These are phyloP conservation scores for Geum urbanum DNA, from an alignment of 306 rosid genomes.

Conservation along the genomic window DNA sequence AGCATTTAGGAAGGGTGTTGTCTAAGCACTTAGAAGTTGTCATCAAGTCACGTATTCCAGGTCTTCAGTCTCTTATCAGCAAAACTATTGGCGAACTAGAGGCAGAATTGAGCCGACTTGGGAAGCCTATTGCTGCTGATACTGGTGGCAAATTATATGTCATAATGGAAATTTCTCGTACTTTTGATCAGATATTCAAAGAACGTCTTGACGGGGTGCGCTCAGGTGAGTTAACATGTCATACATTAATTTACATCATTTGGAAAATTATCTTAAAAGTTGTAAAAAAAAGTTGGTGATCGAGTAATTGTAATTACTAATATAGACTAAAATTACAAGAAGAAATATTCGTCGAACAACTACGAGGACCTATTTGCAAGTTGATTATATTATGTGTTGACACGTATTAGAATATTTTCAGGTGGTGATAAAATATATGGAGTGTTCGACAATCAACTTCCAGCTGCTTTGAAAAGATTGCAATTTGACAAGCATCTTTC, in stretches of 20 bases:
- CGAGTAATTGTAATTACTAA: no score
- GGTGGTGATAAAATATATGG: conserved; percentile 45
- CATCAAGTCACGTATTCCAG: conserved; percentile 42
- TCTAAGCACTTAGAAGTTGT: conserved; percentile 50
- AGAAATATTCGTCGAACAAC: no score
- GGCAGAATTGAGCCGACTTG: conserved; percentile 40
- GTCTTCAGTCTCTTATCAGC: conserved; percentile 45
- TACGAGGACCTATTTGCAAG: no score
- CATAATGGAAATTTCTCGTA: conserved; percentile 46
- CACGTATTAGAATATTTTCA: not conserved
- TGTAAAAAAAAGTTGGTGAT: no score
- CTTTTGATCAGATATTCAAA: conserved; percentile 46
- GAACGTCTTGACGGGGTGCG: conserved; percentile 48
- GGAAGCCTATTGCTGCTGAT: conserved; percentile 43
- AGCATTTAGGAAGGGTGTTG: conserved; percentile 45
- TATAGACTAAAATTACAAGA: no score
- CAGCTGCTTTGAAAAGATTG: conserved; percentile 43
- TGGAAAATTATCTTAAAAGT: no score
- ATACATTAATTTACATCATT: no score
- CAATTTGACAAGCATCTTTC: conserved; percentile 42
- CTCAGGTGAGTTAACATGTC: no score
- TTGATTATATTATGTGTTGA: no score
- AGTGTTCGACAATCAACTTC: conserved; percentile 45
- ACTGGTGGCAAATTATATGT: conserved; percentile 44
- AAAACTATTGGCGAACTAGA: conserved; percentile 42